phyloP scores from a whole-genome alignment of 2,329 filamentous ascomycete genomes.

The Cadophora sp. region DNA sequence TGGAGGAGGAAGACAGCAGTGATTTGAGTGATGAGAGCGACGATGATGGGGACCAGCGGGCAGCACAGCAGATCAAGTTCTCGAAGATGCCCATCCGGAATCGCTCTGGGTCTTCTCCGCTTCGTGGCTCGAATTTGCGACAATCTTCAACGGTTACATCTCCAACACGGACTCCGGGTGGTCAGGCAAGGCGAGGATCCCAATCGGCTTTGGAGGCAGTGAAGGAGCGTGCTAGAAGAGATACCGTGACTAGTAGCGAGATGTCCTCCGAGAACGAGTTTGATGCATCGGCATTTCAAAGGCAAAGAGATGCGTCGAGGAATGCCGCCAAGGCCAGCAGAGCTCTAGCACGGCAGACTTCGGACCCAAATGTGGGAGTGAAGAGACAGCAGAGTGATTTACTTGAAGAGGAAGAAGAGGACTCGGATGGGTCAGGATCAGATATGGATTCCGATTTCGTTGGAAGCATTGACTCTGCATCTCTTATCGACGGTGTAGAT shows the following conservation, averaged over 20 bases:
- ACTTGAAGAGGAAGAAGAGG: constrained; percentile 58
- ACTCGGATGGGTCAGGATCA: constrained; percentile 65
- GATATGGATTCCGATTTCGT: constrained; percentile 71
- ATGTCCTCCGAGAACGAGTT: constrained; percentile 84
- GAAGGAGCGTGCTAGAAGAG: constrained; percentile 72
- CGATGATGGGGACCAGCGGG: constrained; percentile 74
- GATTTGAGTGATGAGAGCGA: constrained; percentile 86
- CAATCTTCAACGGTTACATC: constrained; percentile 77
- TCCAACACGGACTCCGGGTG: constrained; percentile 57
- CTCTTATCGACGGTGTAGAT: constrained; percentile 70
- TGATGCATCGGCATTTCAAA: constrained; percentile 69
- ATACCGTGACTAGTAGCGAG: constrained; percentile 83
- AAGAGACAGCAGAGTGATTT: constrained; percentile 50
- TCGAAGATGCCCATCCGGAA: constrained; percentile 91
- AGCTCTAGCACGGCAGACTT: constrained; percentile 60
- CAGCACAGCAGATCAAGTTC: constrained; percentile 92
- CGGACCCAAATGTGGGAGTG: constrained; percentile 52
- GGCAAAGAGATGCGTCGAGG: constrained; percentile 65
- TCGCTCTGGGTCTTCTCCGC: constrained; percentile 87
- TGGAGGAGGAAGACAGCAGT: constrained; percentile 81
- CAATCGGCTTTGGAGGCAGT: constrained; percentile 74
- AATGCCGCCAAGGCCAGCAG: constrained; percentile 62
- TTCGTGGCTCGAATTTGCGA: constrained; percentile 68
- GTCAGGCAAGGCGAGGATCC: constrained; percentile 66
- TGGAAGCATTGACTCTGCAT: constrained; percentile 73